Base-by-base conservation (phyloP, 176 grass and related monocot genomes). In the Carex cristatella region DNA sequence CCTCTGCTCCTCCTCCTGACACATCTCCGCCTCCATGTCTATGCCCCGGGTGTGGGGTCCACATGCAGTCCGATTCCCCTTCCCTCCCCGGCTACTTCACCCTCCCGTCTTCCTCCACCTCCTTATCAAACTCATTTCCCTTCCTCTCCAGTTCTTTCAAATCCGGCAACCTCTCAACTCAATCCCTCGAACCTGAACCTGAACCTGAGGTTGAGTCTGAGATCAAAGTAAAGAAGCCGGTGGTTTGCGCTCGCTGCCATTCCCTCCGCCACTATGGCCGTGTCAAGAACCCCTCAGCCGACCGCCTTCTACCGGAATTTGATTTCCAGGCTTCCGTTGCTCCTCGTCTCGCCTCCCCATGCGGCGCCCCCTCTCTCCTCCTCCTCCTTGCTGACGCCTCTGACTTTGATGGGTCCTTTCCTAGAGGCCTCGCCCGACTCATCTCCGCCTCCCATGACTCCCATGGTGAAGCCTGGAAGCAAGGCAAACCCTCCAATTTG, bases 341-440 rank as follows among this genome's bases (percentile, higher is more conserved):
- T 13, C 93, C 90, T n/a, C 86, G 91, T 58, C 91, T 99, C 66
- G 81, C 91, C 60, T 99, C 89, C 23, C 89, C 93, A 1, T 90
- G 83, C 9, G 93, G 96, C 3, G 86, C 93, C 60, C 87, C 93
- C 44, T 94, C 91, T n/a, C 60, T 95, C 10, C 91, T 99, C 70
- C 91, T 99, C 48, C 89, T 95, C 42, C 87, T 99, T 18, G 91
- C 91, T 0, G 91, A 95, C 61, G 87, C 93, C 3, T 81, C 90
- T 5, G 90, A 95, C 78, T 99, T 99, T 70, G 88, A 99, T 61
- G 93, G 91, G 6, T 99, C 96, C 31, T 92, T 98, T 65, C 96
- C 91, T n/a, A 86, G 87, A 30, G 85, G 84, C 68, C 88, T 99
- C 18, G 90, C 91, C 1, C 83, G 90, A n/a, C 67, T 98, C 9